Evolutionary conservation across 129 eudicot species (phyloP), one percentile per base, ranked within the genome.

Genomic region (Artemisia argyi): DNA sequence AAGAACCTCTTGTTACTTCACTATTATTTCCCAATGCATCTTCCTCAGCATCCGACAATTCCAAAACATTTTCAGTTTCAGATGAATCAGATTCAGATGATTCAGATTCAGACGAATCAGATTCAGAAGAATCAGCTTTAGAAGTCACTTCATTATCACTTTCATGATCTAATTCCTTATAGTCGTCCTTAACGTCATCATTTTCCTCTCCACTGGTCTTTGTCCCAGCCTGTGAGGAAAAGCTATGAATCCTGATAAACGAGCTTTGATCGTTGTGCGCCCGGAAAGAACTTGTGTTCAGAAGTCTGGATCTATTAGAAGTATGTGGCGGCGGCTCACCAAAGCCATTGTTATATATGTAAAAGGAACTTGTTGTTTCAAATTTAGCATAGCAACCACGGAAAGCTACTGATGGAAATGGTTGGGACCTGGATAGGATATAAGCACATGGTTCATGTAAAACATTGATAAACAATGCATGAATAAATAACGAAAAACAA

Each of bases 181-280:
- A 80, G 3, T 73, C 83, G 65, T 81, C 83, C 39, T 87, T 89
- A 71, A 84, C 82, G 55, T 79, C 85, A 57, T 72, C 82, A 42
- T 74, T 78, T 69, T 86, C 89, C 22, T 85, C 91, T 12, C 71
- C 85, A 52, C 84, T 76, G 51, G 80, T 85, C 71, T 79, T 74
- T 24, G 84, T 62, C 49, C 87, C 94, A 60, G 89, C 88, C 76
- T 79, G 85, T 30, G 99, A 85, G 18, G 89, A 94, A 68, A 88
- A 83, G 57, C 79, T 52, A 20, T 73, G 82, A 4, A 58, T 16
- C 67, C 81, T 84, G 3, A 62, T 56, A 49, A 35, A 80, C n/a
- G 61, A 59, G 28, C 26, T 69, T 15, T 50, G 65, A 11, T 78
- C 46, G 65, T 66, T 70, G 63, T 61, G 60, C 16, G 69, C 58